Conservation (phyloP, 2,329 filamentous ascomycete genomes). For the Pestalotiopsis sp. region DNA sequence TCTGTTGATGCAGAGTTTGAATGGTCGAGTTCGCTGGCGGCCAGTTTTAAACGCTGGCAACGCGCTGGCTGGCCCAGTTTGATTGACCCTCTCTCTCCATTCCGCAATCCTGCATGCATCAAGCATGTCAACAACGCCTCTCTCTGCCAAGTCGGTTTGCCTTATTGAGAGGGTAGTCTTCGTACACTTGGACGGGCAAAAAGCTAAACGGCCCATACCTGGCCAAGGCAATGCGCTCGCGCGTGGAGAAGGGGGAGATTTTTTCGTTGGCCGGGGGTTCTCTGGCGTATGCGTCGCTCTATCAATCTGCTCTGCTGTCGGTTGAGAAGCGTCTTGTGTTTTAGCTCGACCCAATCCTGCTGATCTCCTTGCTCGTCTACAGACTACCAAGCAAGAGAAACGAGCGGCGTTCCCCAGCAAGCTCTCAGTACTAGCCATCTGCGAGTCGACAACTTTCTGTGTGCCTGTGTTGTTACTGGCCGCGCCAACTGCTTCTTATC, state of each 20-base stretch:
- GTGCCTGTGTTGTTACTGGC: background rate
- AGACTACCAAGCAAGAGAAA: too few species aligned
- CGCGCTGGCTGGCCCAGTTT: background rate
- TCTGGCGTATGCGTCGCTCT: too few species aligned
- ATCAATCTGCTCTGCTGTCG: too few species aligned
- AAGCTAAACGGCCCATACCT: too few species aligned
- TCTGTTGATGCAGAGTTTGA: conserved; percentile 2
- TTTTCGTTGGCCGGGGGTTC: too few species aligned
- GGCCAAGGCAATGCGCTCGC: too few species aligned
- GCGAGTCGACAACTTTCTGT: background rate
- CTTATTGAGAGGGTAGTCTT: background rate
- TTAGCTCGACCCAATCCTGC: too few species aligned
- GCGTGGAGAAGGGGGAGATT: too few species aligned
- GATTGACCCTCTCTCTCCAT: background rate
- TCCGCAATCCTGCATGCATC: conserved; percentile 3
- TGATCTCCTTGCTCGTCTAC: too few species aligned
- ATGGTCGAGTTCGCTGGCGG: conserved; percentile 1
- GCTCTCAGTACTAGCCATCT: background rate
- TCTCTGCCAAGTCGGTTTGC: background rate
- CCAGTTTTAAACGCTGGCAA: background rate
- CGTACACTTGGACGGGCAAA: background rate
- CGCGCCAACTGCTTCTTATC: background rate
- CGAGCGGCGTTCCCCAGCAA: too few species aligned
- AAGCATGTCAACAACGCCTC: background rate
- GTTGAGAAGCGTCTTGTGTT: too few species aligned